Evolutionary conservation across 1,284 basidiomycete species (phyloP).

Genomic region (Puccinia hordei): DNA sequence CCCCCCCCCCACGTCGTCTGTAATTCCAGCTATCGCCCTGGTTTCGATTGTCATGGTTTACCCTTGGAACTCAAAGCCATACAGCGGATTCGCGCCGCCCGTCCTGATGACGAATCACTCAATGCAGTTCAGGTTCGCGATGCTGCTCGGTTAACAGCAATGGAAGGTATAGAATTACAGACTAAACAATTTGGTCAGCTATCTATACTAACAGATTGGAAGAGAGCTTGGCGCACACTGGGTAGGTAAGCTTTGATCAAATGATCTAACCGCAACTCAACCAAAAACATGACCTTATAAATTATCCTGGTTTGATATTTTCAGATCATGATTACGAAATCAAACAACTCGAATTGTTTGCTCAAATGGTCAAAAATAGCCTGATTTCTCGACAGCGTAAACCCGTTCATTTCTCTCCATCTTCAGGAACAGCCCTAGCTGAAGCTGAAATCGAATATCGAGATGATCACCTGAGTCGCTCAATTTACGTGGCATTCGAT

Average conservation of each 20-base stretch:
- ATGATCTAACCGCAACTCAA: constrained; percentile 40
- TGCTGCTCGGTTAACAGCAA: constrained; percentile 74
- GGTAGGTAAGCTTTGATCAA: constrained; percentile 77
- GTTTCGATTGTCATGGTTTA: constrained; percentile 98
- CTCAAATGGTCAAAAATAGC: constrained; percentile 81
- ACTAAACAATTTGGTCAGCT: constrained; percentile 77
- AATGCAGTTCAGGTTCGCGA: constrained; percentile 69
- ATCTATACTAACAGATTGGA: constrained; percentile 93
- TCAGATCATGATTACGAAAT: constrained; percentile 83
- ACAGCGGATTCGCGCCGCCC: constrained; percentile 66
- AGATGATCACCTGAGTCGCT: constrained; percentile 82
- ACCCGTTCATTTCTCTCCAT: constrained; percentile 94
- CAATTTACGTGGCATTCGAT: constrained; percentile 80
- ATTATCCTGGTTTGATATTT: constrained; percentile 7
- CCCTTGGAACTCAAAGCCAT: constrained; percentile 94
- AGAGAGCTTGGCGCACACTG: constrained; percentile 71
- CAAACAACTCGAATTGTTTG: constrained; percentile 82
- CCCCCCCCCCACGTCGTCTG: too few species aligned
- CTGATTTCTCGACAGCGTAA: constrained; percentile 83
- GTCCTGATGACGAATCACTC: constrained; percentile 59
- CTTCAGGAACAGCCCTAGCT: constrained; percentile 87
- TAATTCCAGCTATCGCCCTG: constrained; percentile 77
- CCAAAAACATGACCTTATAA: neutral
- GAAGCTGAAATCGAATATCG: constrained; percentile 92
- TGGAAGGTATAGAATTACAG: constrained; percentile 75